Evolutionary conservation across 2,329 filamentous ascomycete species (phyloP), one percentile per base, ranked within the genome.

Genomic region (Fusarium austroafricanum): DNA sequence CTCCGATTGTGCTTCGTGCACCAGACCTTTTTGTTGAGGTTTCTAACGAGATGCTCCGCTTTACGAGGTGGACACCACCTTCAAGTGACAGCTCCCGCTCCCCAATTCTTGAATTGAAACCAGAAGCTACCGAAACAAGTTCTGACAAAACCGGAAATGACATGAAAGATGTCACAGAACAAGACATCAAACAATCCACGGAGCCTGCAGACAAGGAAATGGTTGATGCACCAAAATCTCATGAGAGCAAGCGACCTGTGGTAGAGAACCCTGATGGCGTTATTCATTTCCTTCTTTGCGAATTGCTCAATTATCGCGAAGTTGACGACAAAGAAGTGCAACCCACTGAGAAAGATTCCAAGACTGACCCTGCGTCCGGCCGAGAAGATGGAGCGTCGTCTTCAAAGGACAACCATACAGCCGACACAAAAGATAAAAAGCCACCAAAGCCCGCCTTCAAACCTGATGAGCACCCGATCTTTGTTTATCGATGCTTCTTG

Each of bases 221-320:
- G 82, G 78, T 83, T 3, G 91, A 93, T 72, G 85, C 83, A 20
- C 83, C 87, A 5, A 97, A 95, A 78, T 68, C 83, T 10, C 76
- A 81, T 35, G 94, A 97, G 62, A 80, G 88, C 39, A 97, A 96
- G 79, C 84, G 92, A 10, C 95, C 96, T 2, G 85, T 94, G 14
- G 89, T 97, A 8, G 94, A 97, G 77, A 94, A 96, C 65, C 93
- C 95, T 0, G 96, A 98, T 78, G 96, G 96, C 6, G 93, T 99
- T 5, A 90, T 99, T 59, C 93, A 98, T 75, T 99, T 97, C 79
- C 84, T 99, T 21, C 88, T 99, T 6, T 96, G 92, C 60, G 96
- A 99, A 77, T 83, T 99, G 44, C 84, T 97, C 56, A 94, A 93
- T 50, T 98, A 97, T 80, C 91, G 92, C 73, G 94, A 97, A 75